Base-by-base conservation (phyloP, 768 basidiomycete genomes). In the Antrodiella citrinella region DNA sequence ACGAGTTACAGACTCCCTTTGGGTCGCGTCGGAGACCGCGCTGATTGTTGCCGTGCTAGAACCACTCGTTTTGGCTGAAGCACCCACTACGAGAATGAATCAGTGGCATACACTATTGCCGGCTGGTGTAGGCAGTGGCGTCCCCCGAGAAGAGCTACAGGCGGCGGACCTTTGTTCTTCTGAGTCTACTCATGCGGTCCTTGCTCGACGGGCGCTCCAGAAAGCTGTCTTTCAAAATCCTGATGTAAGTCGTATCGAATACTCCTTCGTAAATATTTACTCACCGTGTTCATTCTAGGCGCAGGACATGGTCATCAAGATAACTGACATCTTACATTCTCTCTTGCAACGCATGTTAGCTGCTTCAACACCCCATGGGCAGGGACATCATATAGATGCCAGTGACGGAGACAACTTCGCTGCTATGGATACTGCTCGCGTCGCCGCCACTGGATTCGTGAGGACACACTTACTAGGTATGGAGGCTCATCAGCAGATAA, bases 11-110 rank as follows among this genome's bases (percentile, higher is more conserved):
- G 62, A 66, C 39, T 55, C 65, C 15, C 71, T 66, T 13, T 86
- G 86, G 84, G 78, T 74, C 1, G 55, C 69, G 0, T 65, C 76
- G 7, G 89, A 94, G 58, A 79, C 80, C 57, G 72, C 81, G 0
- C 54, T 82, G 10, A 75, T 96, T 7, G 60, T 88, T 42, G 70
- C 75, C 39, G 82, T 78, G 0, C 67, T 95, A 20, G 80, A 85
- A 47, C 82, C 84, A 22, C 62, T 94, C 41, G 69, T 83, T 18
- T 57, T 66, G n/a, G 67, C 67, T 26, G 70, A 63, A 4, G 65
- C 69, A 35, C 56, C 55, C 1, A 44, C 54, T 2, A 57, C 61
- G 3, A 51, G 44, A 7, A 51, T 59, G 15, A 58, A 63, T 20
- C 56, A 50, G 7, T 77, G 74, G 73, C 62, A 68, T 24, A 75